Evolutionary conservation across 129 eudicot species (phyloP), one percentile per base, ranked within the genome.

Genomic region (Artemisia tridentata): DNA sequence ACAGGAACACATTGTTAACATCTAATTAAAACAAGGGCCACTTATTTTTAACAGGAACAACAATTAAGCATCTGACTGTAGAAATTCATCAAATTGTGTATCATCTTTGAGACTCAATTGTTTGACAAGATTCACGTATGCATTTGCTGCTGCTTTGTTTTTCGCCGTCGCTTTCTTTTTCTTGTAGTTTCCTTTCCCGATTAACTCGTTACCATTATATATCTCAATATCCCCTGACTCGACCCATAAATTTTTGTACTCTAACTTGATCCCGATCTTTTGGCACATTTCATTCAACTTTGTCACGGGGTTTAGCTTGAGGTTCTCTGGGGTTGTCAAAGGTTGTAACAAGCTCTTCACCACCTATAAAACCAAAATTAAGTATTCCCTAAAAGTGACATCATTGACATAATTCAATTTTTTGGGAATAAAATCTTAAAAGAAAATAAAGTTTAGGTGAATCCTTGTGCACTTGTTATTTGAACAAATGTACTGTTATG

Each of bases 81-180:
- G 25, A 4, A 25, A 15, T 25, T 27, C 18, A 60, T 27, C 65
- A 60, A 60, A 13, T 2, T 29, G 5, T 41, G n/a, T 3, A 25
- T 13, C 60, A 18, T 75, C 21, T 48, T 16, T 31, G 21, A 29
- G 11, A 10, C 63, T 34, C 38, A 20, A 20, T 20, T 20, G 34
- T 13, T 52, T 62, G 7, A 71, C 34, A 53, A 82, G 65, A 27
- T 83, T 52, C 17, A 65, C 34, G 12, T 86, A 82, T 1, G 88
- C 90, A 72, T 86, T 49, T 2, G 54, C 65, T n/a, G 96, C 96
- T 1, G 96, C 90, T 69, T 84, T 86, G 48, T 89, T 84, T 11
- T 14, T 38, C 9, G 90, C 90, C n/a, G 82, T 82, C 2, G 6
- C 7, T 51, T 69, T 89, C 74, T 84, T 89, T 25, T 45, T 57